These are phyloP conservation scores for Fraxinus anomala DNA, from an alignment of 257 asterid species.

Conservation along the genomic window DNA sequence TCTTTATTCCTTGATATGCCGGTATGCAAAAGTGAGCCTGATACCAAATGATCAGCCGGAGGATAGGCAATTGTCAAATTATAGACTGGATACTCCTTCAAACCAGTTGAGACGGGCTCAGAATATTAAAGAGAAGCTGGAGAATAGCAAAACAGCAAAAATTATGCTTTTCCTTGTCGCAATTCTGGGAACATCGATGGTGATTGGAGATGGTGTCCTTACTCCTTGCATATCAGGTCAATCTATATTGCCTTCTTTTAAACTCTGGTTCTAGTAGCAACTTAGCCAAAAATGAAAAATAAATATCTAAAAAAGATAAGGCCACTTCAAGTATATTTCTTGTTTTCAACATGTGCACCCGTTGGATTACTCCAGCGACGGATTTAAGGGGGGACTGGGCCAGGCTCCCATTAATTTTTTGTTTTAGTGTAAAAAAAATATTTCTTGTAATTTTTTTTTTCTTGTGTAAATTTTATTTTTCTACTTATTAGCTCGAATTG, in stretches of 20 bases:
- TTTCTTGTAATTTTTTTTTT: too few species aligned
- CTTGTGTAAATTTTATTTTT: too few species aligned
- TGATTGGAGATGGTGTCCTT: conserved; percentile 78
- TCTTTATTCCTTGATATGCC: conserved; percentile 63
- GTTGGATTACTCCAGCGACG: not conserved
- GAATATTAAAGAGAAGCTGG: conserved; percentile 48
- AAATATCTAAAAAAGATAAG: too few species aligned
- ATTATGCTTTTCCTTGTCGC: conserved; percentile 54
- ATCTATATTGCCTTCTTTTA: not conserved
- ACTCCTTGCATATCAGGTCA: conserved; percentile 82
- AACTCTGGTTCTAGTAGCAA: too few species aligned
- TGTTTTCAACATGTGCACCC: not conserved
- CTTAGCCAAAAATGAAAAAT: too few species aligned
- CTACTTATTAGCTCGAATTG: too few species aligned
- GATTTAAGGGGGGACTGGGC: too few species aligned
- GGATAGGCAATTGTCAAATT: conserved; percentile 61
- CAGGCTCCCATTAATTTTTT: too few species aligned
- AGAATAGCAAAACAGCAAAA: conserved; percentile 52
- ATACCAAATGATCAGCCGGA: conserved; percentile 72
- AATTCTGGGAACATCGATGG: conserved; percentile 83
- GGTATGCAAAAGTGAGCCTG: conserved; percentile 68
- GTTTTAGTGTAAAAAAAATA: too few species aligned
- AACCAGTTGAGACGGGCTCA: conserved; percentile 48
- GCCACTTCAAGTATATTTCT: not conserved
- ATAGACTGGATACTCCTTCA: conserved; percentile 51